Evolutionary conservation across 2,329 filamentous ascomycete genomes (phyloP).

Genomic region (Fonsecaea multimorphosa): DNA sequence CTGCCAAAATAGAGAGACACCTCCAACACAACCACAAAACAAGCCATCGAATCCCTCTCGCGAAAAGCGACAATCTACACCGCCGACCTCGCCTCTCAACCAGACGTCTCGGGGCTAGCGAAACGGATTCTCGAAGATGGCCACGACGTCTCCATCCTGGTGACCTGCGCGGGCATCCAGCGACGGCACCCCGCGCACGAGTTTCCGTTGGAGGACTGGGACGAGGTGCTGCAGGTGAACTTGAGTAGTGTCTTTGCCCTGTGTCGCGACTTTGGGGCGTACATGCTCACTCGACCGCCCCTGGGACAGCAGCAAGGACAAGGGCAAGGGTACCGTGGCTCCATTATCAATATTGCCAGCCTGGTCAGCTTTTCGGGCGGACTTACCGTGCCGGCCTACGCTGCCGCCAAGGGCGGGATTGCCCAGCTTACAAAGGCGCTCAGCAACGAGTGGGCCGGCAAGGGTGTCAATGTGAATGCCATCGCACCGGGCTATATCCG

Average conservation of each 20-base stretch:
- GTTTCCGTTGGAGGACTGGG: constrained; percentile 79
- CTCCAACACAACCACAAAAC: constrained; percentile 51
- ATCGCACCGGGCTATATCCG: constrained; percentile 89
- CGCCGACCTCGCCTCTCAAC: constrained; percentile 52
- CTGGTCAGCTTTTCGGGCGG: constrained; percentile 86
- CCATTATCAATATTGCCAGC: constrained; percentile 82
- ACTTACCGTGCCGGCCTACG: constrained; percentile 85
- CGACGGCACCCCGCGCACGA: constrained; percentile 73
- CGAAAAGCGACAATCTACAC: constrained; percentile 52
- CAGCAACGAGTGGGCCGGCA: constrained; percentile 80
- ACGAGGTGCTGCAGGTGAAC: constrained; percentile 85
- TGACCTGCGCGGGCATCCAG: constrained; percentile 90
- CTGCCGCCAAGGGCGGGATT: constrained; percentile 83
- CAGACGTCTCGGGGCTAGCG: constrained; percentile 50
- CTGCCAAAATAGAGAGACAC: constrained; percentile 54
- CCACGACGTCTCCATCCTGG: constrained; percentile 73
- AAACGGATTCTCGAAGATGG: constrained; percentile 48
- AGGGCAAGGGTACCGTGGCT: constrained; percentile 36
- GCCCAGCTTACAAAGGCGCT: constrained; percentile 84
- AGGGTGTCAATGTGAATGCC: constrained; percentile 82
- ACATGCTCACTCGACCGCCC: constrained; percentile 69
- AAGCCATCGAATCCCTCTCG: constrained; percentile 47
- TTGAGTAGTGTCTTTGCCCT: constrained; percentile 80
- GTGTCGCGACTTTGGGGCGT: constrained; percentile 75
- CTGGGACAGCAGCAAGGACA: constrained; percentile 27